Base-by-base conservation (phyloP, 176 grass and related monocot genomes). In the Pontederia crassipes region DNA sequence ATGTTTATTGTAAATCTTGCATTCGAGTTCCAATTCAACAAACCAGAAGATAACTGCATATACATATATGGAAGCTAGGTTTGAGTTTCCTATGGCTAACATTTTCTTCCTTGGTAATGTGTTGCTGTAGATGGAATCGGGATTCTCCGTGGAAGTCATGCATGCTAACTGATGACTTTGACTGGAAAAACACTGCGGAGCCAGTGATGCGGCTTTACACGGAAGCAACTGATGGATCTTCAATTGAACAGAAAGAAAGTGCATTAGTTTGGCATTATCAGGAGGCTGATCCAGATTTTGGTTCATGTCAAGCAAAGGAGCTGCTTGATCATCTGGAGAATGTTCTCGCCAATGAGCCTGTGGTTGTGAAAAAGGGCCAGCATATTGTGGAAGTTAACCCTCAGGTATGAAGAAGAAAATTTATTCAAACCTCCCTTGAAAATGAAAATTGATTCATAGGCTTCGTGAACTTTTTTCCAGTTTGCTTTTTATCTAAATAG, bases 331-430 rank as follows among this genome's bases (percentile, higher is more conserved):
- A 97, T 57, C 80, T 97, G 3, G 81, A 97, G 57, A 97, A 72
- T 47, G 93, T 97, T 66, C 87, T 97, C 2, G 77, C 93, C 8
- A 97, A 97, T 68, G 93, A 97, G 46, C 93, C 93, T 0, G 93
- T 97, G 18, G 76, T 81, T 3, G 87, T 97, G 55, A 97, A 92
- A 70, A 79, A 84, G 28, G 93, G 93, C 60, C 93, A 97, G 55
- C 81, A 91, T 29, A 92, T 92, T 61, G 87, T 97, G 12, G 93
- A 97, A 57, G 81, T 97, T 27, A 97, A 85, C 11, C 93, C 93
- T 12, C 93, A 97, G 93, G 93, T 97, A 74, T 27, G 62, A 4
- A 28, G 47, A 8, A 24, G 4, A 8, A 28, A 16, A 40, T 40
- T 40, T 3, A 4, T 40, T 40, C 32, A 40, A 1, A 40, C 6